Evolutionary conservation across 1,284 basidiomycete genomes (phyloP).

Genomic region (Amylostereum areolatum): DNA sequence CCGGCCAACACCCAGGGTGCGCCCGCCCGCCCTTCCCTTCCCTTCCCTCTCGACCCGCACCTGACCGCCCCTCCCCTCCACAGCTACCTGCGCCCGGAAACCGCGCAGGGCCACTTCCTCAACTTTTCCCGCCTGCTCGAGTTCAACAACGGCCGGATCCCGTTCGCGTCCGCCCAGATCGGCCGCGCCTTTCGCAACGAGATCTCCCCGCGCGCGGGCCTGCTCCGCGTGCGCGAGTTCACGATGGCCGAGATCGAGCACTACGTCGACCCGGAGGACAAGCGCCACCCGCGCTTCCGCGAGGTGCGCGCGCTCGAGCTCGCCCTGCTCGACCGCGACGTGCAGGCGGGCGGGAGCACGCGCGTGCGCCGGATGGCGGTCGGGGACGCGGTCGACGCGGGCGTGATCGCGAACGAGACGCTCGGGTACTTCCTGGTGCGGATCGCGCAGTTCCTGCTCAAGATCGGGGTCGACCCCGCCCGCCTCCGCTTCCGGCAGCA

Average conservation of each 20-base stretch:
- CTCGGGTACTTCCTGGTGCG: slow-evolving; percentile 96
- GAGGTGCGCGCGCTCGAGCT: slow-evolving; percentile 79
- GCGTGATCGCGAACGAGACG: slow-evolving; percentile 94
- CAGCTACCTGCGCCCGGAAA: slow-evolving; percentile 95
- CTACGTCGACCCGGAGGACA: slow-evolving; percentile 94
- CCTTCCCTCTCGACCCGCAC: not conserved
- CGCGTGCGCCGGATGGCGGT: slow-evolving; percentile 66
- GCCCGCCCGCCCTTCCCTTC: slow-evolving; percentile 12
- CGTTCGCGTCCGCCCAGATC: slow-evolving; percentile 97
- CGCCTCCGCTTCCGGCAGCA: slow-evolving; percentile 94
- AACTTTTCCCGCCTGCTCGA: slow-evolving; percentile 97
- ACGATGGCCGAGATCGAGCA: slow-evolving; percentile 99
- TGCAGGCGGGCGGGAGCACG: slow-evolving; percentile 76
- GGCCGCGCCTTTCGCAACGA: slow-evolving; percentile 98
- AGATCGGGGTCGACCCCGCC: slow-evolving; percentile 87
- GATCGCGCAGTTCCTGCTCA: slow-evolving; percentile 86
- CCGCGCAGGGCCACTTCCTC: slow-evolving; percentile 98
- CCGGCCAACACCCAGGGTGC: slow-evolving; percentile 93
- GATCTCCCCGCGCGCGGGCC: slow-evolving; percentile 93
- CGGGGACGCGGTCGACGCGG: slow-evolving; percentile 84
- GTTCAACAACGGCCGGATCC: slow-evolving; percentile 95
- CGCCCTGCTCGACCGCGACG: slow-evolving; percentile 76
- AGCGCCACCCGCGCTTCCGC: slow-evolving; percentile 79
- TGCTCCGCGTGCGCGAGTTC: slow-evolving; percentile 97
- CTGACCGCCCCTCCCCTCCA: not conserved